Conservation (phyloP, 2,329 filamentous ascomycete species). For the Aureobasidium sp. region DNA sequence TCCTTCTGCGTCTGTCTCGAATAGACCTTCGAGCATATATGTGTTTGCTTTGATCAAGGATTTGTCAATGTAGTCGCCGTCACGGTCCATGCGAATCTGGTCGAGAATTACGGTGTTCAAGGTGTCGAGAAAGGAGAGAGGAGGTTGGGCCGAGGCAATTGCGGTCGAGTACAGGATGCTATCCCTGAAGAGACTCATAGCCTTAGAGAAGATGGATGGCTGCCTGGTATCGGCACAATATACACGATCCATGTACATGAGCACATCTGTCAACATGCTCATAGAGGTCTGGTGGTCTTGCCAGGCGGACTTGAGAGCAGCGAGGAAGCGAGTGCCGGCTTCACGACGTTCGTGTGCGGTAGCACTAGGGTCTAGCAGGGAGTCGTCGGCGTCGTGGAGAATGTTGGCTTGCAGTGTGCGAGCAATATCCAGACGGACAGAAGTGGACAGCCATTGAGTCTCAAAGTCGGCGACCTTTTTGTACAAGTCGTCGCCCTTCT, state of each 20-base stretch:
- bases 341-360: conserved; percentile 73
- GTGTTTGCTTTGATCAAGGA: conserved; percentile 74
- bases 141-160: conserved; percentile 32
- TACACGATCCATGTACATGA: conserved; percentile 95
- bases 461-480: conserved; percentile 74
- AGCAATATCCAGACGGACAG: conserved; percentile 66
- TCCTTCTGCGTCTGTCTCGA: conserved; percentile 71
- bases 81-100: conserved; percentile 85
- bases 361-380: conserved; percentile 38
- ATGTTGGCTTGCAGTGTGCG: conserved; percentile 60
- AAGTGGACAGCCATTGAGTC: conserved; percentile 66
- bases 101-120: conserved; percentile 79
- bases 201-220: conserved; percentile 73
- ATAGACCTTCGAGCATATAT: conserved; percentile 83
- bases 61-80: conserved; percentile 82
- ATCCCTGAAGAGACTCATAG: conserved; percentile 84
- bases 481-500: conserved; percentile 77
- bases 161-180: conserved; percentile 64
- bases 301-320: conserved; percentile 70
- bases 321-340: conserved; percentile 76
- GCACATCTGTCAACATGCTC: conserved; percentile 89
- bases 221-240: conserved; percentile 65
- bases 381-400: background rate
- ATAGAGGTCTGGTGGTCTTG: conserved; percentile 85
- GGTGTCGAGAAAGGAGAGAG: conserved; percentile 60